Base-by-base conservation (phyloP, 805 yeast species). In the Kodamaea jinghongensis region DNA sequence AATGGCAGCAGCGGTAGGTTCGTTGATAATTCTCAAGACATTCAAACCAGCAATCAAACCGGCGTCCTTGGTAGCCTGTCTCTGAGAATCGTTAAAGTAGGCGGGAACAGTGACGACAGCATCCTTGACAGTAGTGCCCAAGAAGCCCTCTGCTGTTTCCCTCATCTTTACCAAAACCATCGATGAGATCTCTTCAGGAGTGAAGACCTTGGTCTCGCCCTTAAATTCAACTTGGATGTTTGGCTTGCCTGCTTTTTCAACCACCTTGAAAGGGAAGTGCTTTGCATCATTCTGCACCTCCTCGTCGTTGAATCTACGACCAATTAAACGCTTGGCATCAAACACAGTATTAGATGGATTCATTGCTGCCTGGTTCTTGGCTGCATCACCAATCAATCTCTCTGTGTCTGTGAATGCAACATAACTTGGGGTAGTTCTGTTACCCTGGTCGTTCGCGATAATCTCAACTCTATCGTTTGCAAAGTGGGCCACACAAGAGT, bases 361-460 rank as follows among this genome's bases (percentile, higher is more conserved):
- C 82, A 90, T 86, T 51, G 97, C 96, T 42, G 96, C 96, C 74
- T 91, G 97, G 71, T 91, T 90, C 81, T 91, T 91, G 46, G 97
- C 98, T 54, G 97, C 96, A 71, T 89, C 96, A 68, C 96, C 96
- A 55, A 89, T 89, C 58, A 89, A 76, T 73, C 96, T 84, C 73
- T 91, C 98, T 29, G 90, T 78, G 61, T 88, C 96, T 22, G 96
- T 88, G 79, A 90, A 90, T 38, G 96, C 96, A 47, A 91, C 97
- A 64, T 86, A 90, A 26, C 97, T 89, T 27, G 97, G 97, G 13
- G 97, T 90, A 47, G 96, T 91, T 76, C 97, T 86, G 78, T 91
- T 90, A 76, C 98, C 98, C 74, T 91, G 97, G 67, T 90, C 96
- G 62, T 90, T 90, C 56, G 97, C 96, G 58, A 90, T 81, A 60